Evolutionary conservation across 768 basidiomycete genomes (phyloP).

Genomic region (Suillus sp.): DNA sequence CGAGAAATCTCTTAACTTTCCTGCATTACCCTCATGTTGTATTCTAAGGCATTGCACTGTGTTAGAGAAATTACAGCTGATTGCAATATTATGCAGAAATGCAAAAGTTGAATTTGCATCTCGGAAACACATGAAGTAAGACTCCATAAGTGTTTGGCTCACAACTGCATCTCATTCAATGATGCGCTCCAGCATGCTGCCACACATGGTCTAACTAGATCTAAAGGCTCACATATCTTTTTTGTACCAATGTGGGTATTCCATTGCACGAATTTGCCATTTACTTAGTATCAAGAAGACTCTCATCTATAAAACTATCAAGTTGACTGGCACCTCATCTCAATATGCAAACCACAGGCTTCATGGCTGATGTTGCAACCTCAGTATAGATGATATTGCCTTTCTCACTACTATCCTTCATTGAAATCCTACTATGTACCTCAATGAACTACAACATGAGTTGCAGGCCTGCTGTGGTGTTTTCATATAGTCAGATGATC

Average conservation of each 20-base stretch:
- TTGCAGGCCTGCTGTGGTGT: too few relatives aligned
- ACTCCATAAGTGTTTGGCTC: not conserved
- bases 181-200: conserved; percentile 1
- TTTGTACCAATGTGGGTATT: conserved; percentile 17
- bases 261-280: conserved; percentile 21
- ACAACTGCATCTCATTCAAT: not conserved
- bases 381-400: too few relatives aligned
- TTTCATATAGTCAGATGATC: not conserved
- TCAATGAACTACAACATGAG: too few relatives aligned
- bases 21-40: too few relatives aligned
- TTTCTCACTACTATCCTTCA: too few relatives aligned
- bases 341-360: too few relatives aligned
- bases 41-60: too few relatives aligned
- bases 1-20: too few relatives aligned
- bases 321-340: not conserved
- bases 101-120: not conserved
- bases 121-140: not conserved
- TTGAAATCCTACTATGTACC: too few relatives aligned
- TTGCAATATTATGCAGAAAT: not conserved
- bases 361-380: too few relatives aligned
- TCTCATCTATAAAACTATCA: conserved; percentile 12
- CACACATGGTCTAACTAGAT: conserved; percentile 11
- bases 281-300: conserved; percentile 24
- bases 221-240: conserved; percentile 24
- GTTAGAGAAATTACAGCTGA: not conserved